Base-by-base conservation (phyloP, 2,329 filamentous ascomycete species). In the Xylaria sp. region DNA sequence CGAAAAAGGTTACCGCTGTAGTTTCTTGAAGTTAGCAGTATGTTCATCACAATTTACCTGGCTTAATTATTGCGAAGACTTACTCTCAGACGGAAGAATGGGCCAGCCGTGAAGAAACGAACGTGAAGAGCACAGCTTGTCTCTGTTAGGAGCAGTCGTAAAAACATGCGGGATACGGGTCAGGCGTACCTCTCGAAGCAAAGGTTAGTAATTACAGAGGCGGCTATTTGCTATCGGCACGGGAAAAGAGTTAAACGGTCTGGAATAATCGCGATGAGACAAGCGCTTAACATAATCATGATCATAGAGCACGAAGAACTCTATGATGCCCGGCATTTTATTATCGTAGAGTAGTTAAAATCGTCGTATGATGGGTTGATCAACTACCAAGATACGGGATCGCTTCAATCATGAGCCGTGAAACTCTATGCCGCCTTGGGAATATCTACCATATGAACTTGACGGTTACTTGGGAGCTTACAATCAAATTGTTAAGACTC, bases 101-200 rank as follows among this genome's bases (percentile, higher is more conserved):
- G 48, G 31, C 55, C 56, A 33, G 59, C 61, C 49, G 41, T 52
- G 69, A 73, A 64, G 58, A 66, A 73, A 41, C 70, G 72, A 75
- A 77, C 56, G 41, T 65, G 70, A 66, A 72, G 75, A 77, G 75
- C 75, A 68, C 75, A 77, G 75, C 75, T 77, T 49, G 9, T 46
- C n/a, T 46, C 54, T 23, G 60, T 75, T 65, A 75, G 70, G 28
- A 28, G 36, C 4, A 41, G 49, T 3, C 13, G 20, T 57, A 23
- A 39, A 15, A 48, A 63, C 6, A 39, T 23, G 31, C 3, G 15
- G 15, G 15, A 36, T 49, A 2, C 20, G 46, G 55, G 23, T 46
- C 61, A 9, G 49, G 6, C 13, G 39, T 68, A 70, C 68, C 68
- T 70, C 68, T 68, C n/a, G 28, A 56, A 25, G 23, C 20, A 2